Percentiles rank a stretch among this genome's conserved stretches.
These are phyloP conservation scores for Komagataella pseudopastoris DNA, from an alignment of 805 yeast genomes.

Conservation along the genomic window DNA sequence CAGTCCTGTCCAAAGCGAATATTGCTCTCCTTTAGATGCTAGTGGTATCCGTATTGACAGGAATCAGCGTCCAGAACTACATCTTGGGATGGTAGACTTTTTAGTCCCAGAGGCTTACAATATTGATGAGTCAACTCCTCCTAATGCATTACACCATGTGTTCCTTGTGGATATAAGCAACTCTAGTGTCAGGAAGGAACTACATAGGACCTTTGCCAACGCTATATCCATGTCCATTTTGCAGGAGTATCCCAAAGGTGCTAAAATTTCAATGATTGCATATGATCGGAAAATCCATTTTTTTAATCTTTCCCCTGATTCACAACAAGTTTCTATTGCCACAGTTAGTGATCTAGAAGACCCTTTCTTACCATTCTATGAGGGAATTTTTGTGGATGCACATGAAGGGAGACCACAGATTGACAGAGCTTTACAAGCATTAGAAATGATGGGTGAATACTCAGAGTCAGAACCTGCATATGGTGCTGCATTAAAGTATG, in stretches of 20 bases:
- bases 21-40: constrained; percentile 46
- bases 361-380: constrained; percentile 68
- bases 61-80: constrained; percentile 58
- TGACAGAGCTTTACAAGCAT: constrained; percentile 49
- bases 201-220: constrained; percentile 53
- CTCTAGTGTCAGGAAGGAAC: constrained; percentile 42
- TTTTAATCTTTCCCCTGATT: constrained; percentile 47
- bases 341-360: constrained; percentile 61
- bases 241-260: constrained; percentile 23
- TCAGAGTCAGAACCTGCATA: constrained; percentile 49
- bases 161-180: constrained; percentile 61
- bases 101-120: constrained; percentile 67
- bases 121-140: constrained; percentile 21
- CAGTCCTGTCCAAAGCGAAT: constrained; percentile 54
- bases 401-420: constrained; percentile 48
- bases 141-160: constrained; percentile 49
- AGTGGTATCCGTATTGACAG: constrained; percentile 54
- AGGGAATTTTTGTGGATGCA: constrained; percentile 76
- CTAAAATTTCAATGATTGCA: constrained; percentile 58
- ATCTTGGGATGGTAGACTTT: constrained; percentile 75
- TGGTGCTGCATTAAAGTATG: constrained; percentile 68
- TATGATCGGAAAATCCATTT: constrained; percentile 64
- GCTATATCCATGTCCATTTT: constrained; percentile 49
- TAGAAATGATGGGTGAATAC: constrained; percentile 33
- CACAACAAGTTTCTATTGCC: constrained; percentile 39